Base-by-base conservation (phyloP, 768 basidiomycete species). In the Terana coerulea region DNA sequence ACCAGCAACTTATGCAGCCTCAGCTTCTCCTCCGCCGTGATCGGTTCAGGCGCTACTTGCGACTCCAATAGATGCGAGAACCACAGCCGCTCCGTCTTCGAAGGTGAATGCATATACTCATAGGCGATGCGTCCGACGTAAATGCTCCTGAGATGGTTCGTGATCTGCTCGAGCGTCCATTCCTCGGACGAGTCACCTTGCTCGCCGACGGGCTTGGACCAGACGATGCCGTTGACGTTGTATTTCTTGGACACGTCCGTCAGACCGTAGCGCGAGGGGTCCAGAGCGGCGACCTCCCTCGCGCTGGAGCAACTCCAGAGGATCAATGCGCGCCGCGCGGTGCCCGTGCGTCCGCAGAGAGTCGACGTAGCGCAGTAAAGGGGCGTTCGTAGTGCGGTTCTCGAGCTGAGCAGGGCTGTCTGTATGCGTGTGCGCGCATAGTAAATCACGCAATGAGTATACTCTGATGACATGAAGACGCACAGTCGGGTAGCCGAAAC, bases 21-120 rank as follows among this genome's bases (percentile, higher is more conserved):
- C 61, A 67, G 71, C 58, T 83, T 83, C 56, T 67, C 66, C 48
- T 64, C 63, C 2, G 56, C 59, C n/a, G 70, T 61, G 9, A 49
- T 15, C n/a, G 26, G 48, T 10, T 30, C 21, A n/a, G 46, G 17
- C 42, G 54, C 64, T 61, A 49, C 65, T 51, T 77, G 74, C 2
- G 83, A 83, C 68, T 97, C 94, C 8, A 97, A 75, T 14, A 90
- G 72, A 60, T 88, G 85, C 0, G 91, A 87, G 70, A 94, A 94
- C 91, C 91, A 95, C 5, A 89, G 74, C 0, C 90, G 78, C 68
- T 93, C 91, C 0, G 84, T 87, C 71, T 91, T 91, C 52, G 80
- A 84, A 0, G 88, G 85, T 11, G 88, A 86, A 66, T 94, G 90
- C 88, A 91, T 91, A 52, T 85, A 93, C 77, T 97, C 94, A 61